phyloP scores from a whole-genome alignment of 2,329 filamentous ascomycete species.

The Pseudogymnoascus sp. region DNA sequence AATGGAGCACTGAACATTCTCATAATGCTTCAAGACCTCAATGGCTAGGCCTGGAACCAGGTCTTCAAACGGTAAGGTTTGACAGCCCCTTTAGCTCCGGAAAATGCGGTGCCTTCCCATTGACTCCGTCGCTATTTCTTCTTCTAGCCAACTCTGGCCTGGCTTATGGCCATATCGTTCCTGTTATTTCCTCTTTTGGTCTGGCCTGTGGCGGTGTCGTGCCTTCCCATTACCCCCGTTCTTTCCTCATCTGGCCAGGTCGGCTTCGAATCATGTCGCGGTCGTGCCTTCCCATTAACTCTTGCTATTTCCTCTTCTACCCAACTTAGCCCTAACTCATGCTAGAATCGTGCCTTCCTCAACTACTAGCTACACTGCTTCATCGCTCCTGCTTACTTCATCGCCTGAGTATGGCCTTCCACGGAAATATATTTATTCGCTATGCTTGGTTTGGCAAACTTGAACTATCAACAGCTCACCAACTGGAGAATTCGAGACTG shows the following conservation, averaged over 20 bases:
- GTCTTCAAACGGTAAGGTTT: not conserved
- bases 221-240: not conserved
- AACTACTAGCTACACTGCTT: not conserved
- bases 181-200: not conserved
- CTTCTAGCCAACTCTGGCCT: not conserved
- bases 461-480: not conserved
- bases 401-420: not conserved
- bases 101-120: not conserved
- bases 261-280: not conserved
- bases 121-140: not conserved
- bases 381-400: not conserved
- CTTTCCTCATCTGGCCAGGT: not conserved
- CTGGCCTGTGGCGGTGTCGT: not conserved
- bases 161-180: not conserved
- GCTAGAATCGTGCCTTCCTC: not conserved
- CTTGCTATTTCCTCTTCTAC: not conserved
- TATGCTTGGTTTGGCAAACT: not conserved
- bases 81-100: not conserved
- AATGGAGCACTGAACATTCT: not conserved
- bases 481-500: not conserved
- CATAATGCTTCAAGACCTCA: not conserved
- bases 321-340: not conserved
- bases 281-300: not conserved
- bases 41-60: not conserved
- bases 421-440: not conserved